Conservation (phyloP, 2,329 filamentous ascomycete genomes). For the Arthrocladium fulminans region DNA sequence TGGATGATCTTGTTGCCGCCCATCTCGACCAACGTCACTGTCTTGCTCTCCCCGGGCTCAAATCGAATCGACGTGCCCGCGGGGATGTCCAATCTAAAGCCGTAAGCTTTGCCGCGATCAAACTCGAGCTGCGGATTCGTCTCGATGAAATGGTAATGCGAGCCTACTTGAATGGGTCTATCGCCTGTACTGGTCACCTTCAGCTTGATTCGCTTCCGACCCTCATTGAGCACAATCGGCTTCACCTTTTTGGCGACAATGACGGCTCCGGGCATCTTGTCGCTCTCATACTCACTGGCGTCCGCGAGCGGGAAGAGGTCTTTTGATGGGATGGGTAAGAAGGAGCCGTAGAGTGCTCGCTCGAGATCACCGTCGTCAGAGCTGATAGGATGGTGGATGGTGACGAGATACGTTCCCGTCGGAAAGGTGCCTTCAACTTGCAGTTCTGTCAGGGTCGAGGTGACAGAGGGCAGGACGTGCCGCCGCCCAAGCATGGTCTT, state of each 20-base stretch:
- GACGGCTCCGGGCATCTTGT: constrained; percentile 69
- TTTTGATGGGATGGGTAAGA: constrained; percentile 67
- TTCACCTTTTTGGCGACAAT: constrained; percentile 58
- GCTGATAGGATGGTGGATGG: constrained; percentile 81
- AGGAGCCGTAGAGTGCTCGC: constrained; percentile 84
- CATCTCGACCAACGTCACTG: constrained; percentile 82
- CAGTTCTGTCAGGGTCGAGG: constrained; percentile 68
- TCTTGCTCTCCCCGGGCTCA: constrained; percentile 86
- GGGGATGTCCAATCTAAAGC: constrained; percentile 78
- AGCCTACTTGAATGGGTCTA: constrained; percentile 82
- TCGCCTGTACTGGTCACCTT: constrained; percentile 80
- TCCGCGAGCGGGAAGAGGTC: constrained; percentile 59
- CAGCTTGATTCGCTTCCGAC: constrained; percentile 62
- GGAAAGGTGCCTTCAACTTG: constrained; percentile 93
- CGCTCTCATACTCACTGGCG: constrained; percentile 55
- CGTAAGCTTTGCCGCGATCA: constrained; percentile 72
- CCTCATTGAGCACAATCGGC: constrained; percentile 59
- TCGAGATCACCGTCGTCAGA: constrained; percentile 77
- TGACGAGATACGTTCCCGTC: constrained; percentile 85
- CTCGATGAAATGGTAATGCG: constrained; percentile 94
- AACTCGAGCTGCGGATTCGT: constrained; percentile 86
- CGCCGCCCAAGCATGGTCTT: constrained; percentile 87
- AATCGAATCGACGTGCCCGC: constrained; percentile 89
- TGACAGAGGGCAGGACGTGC: constrained; percentile 78
- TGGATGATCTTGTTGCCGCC: constrained; percentile 69